These are phyloP conservation scores for Ceratobasidium sp. DNA, from an alignment of 1,284 basidiomycete genomes.

Conservation along the genomic window DNA sequence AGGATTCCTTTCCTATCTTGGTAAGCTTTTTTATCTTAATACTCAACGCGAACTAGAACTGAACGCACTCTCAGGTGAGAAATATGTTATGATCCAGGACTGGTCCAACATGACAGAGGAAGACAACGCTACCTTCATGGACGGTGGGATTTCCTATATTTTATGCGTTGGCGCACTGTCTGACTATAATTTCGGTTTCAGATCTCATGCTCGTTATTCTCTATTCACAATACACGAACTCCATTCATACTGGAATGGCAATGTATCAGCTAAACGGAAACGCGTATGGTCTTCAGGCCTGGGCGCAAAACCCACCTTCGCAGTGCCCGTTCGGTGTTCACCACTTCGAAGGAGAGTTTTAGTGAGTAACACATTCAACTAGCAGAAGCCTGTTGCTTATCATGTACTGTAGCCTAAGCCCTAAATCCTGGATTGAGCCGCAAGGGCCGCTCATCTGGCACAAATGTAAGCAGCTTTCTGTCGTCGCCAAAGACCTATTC, in stretches of 20 bases:
- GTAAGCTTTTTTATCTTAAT: background rate
- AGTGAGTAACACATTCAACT: background rate
- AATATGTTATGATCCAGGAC: slow-evolving; percentile 42
- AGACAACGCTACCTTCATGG: slow-evolving; percentile 23
- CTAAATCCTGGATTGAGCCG: slow-evolving; percentile 33
- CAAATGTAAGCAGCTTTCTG: slow-evolving; percentile 9
- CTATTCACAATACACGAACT: slow-evolving; percentile 34
- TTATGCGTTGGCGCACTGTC: background rate
- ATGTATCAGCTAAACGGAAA: slow-evolving; percentile 36
- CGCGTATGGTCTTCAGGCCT: slow-evolving; percentile 21
- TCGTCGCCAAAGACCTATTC: background rate
- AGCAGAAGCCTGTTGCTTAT: background rate
- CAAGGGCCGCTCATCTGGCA: slow-evolving; percentile 37
- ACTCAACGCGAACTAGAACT: background rate
- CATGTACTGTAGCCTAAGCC: slow-evolving; percentile 12
- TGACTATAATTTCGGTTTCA: background rate
- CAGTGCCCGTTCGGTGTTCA: slow-evolving; percentile 36
- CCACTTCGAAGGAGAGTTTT: slow-evolving; percentile 39
- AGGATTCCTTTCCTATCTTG: slow-evolving; percentile 38
- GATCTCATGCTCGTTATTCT: slow-evolving; percentile 23
- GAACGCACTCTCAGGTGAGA: slow-evolving; percentile 20
- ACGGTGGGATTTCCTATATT: slow-evolving; percentile 3
- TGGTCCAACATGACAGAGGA: slow-evolving; percentile 31
- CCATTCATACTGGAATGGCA: slow-evolving; percentile 40
- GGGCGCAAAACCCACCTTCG: slow-evolving; percentile 22